Base-by-base conservation (phyloP, 1,284 basidiomycete species). In the Austroboletus niveus region DNA sequence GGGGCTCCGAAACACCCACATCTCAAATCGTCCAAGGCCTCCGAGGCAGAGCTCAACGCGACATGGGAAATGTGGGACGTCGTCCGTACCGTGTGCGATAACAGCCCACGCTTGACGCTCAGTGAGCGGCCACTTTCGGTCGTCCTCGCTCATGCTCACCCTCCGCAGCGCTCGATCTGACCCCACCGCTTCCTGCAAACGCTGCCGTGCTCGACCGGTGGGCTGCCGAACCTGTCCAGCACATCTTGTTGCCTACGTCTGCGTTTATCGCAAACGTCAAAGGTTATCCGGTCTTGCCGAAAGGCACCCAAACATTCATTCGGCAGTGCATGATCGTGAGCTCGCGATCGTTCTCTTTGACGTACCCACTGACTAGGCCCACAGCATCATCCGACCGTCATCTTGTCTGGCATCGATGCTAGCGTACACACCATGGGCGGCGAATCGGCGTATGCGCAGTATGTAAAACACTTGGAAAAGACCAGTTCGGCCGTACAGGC, bases 31-130 rank as follows among this genome's bases (percentile, higher is more conserved):
- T 43, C 49, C 41, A 66, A 65, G 34, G 70, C 66, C 14, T 70
- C 75, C 47, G 80, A 79, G 57, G 76, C 77, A 8, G 87, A 92
- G 58, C 78, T 91, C 22, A 87, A 89, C 63, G 85, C 84, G 6
- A 92, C 90, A 1, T 99, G 96, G 95, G 95, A 99, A 69, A 94
- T 94, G 79, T 99, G 97, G 97, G 95, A 98, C 69, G 81, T 87
- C 43, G 91, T 99, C 53, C 80, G 94, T 52, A 85, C 86, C 4
- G 77, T 98, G 17, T 98, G 96, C 70, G 86, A 85, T 47, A 96
- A 95, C 69, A 88, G 87, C 68, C 79, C 85, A 6, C 81, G 95
- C 17, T 69, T 99, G 45, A 87, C 87, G 2, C 69, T 96, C 45
- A 88, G 93, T 95, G 52, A 88, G 93, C 93, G 61, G 45, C 54